These are phyloP conservation scores for Eucalyptus sideroxylon DNA, from an alignment of 345 rosid genomes.

Conservation along the genomic window DNA sequence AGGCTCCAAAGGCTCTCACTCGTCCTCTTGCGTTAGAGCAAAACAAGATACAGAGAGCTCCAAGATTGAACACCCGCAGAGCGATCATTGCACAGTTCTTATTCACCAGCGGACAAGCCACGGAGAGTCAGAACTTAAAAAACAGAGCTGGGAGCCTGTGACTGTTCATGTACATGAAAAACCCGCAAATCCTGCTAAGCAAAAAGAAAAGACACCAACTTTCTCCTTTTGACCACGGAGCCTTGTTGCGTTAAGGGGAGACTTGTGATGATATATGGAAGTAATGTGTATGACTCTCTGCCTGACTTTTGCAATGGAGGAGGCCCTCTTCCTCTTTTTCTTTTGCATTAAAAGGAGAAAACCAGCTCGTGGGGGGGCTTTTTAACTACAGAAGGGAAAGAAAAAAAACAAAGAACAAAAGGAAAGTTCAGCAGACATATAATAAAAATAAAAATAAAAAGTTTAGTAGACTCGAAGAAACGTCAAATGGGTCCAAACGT, in stretches of 20 bases:
- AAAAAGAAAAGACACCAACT: slow-evolving; percentile 1
- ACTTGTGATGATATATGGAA: not conserved
- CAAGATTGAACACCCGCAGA: not conserved
- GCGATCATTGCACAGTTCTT: not conserved
- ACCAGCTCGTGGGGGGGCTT: slow-evolving; percentile 20
- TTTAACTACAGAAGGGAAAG: not conserved
- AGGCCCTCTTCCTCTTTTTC: not conserved
- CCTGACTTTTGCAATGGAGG: not conserved
- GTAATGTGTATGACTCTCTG: not conserved
- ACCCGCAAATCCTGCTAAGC: slow-evolving; percentile 2
- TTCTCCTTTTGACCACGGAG: slow-evolving; percentile 23
- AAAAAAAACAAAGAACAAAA: not conserved
- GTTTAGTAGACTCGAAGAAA: not conserved
- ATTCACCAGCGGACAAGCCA: not conserved
- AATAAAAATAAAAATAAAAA: not conserved
- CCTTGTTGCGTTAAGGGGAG: slow-evolving; percentile 7
- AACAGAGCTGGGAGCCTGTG: slow-evolving; percentile 5
- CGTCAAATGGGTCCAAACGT: slow-evolving; percentile 9
- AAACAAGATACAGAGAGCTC: not conserved
- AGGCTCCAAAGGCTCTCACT: not conserved
- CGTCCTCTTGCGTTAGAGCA: not conserved
- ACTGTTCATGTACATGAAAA: not conserved
- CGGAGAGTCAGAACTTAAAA: slow-evolving; percentile 3
- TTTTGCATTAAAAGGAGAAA: slow-evolving; percentile 44
- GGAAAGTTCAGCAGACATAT: not conserved